phyloP scores from a whole-genome alignment of 768 basidiomycete species.

The Psilocybe sp. region DNA sequence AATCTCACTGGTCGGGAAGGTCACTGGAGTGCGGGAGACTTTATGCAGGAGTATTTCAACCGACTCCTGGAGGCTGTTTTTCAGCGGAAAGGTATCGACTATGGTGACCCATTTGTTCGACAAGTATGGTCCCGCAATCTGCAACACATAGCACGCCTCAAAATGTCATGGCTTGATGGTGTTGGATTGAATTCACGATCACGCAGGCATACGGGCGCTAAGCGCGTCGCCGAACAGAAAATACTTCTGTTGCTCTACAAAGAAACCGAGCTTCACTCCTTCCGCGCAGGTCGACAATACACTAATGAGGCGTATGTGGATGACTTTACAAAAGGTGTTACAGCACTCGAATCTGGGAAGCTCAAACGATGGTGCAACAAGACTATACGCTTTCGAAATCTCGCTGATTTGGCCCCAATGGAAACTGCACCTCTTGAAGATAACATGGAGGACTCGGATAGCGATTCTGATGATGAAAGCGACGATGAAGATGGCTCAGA shows the following conservation, averaged over 20 bases:
- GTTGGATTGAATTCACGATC: constrained; percentile 9
- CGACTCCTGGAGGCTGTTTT: constrained; percentile 25
- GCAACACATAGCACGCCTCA: constrained; percentile 28
- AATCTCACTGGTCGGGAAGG: constrained; percentile 24
- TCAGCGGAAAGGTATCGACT: constrained; percentile 24
- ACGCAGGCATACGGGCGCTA: neutral
- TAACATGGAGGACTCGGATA: neutral
- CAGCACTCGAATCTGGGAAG: constrained; percentile 2
- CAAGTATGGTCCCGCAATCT: constrained; percentile 26
- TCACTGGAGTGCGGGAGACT: constrained; percentile 21
- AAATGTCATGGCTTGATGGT: constrained; percentile 22
- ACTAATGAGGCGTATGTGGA: neutral
- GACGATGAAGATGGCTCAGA: no score
- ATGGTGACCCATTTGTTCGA: constrained; percentile 25
- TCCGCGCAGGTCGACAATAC: neutral
- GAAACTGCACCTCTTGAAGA: neutral
- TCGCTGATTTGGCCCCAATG: neutral
- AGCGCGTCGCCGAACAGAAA: neutral
- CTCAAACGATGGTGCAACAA: constrained; percentile 8
- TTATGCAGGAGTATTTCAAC: constrained; percentile 34
- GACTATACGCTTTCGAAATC: constrained; percentile 4
- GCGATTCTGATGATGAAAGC: constrained; percentile 2
- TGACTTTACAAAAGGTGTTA: constrained; percentile 2
- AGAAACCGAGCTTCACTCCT: constrained; percentile 2
- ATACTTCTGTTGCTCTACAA: constrained; percentile 1